Evolutionary conservation across 768 basidiomycete species (phyloP).

Genomic region (Gymnopilus junonius): DNA sequence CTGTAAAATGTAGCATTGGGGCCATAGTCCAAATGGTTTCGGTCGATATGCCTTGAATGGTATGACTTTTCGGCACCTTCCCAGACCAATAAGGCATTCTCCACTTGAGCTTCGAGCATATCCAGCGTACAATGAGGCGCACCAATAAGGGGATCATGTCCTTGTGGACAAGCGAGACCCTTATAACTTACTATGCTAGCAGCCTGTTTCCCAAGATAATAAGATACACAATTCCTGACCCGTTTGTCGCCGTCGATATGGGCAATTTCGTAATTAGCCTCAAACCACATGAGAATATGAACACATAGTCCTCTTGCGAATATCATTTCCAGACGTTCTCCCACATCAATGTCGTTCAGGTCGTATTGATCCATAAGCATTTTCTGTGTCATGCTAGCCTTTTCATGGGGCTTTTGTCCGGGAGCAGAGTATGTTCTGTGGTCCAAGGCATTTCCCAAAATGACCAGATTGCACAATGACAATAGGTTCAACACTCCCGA

Average conservation of each 20-base stretch:
- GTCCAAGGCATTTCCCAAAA: constrained; percentile 20
- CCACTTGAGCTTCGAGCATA: background rate
- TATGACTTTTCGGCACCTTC: background rate
- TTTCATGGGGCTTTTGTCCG: background rate
- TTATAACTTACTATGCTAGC: background rate
- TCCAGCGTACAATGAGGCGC: background rate
- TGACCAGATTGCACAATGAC: constrained; percentile 12
- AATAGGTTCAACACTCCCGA: constrained; percentile 13
- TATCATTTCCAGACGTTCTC: constrained; percentile 7
- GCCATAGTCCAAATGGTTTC: too few relatives aligned
- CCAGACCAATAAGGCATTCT: background rate
- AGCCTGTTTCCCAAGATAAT: background rate
- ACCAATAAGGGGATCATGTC: background rate
- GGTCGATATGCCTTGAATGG: too few relatives aligned
- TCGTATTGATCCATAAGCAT: constrained; percentile 4
- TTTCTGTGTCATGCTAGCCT: background rate
- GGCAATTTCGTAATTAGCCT: background rate
- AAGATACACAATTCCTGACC: background rate
- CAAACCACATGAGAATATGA: constrained; percentile 6
- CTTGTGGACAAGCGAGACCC: background rate
- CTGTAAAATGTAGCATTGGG: too few relatives aligned
- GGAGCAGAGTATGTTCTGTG: constrained; percentile 12
- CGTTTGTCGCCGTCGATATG: background rate
- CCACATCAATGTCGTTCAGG: constrained; percentile 2
- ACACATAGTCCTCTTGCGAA: constrained; percentile 10